These are phyloP conservation scores for Anaeramoeba flamelloides DNA, from an alignment of 78 protist species.

Conservation along the genomic window DNA sequence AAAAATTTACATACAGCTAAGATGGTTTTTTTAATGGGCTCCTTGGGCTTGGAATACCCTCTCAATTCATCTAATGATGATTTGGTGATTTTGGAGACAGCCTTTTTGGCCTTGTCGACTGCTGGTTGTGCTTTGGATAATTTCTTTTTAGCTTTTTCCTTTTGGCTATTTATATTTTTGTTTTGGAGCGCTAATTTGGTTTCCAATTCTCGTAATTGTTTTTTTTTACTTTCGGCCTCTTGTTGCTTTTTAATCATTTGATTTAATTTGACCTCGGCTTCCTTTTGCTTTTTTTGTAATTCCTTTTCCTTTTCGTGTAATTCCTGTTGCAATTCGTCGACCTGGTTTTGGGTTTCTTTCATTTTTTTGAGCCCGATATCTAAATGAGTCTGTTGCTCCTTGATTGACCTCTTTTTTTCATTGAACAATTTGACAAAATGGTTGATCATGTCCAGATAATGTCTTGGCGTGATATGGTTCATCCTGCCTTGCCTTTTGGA, in stretches of 20 bases:
- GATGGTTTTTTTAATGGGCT: not conserved
- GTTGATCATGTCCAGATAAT: constrained; percentile 67
- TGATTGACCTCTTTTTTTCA: constrained; percentile 58
- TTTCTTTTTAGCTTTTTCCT: not conserved
- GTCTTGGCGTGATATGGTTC: constrained; percentile 81
- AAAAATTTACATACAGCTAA: not conserved
- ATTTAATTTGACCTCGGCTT: not conserved
- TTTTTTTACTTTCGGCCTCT: not conserved
- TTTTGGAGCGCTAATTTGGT: not conserved
- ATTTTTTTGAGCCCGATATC: constrained; percentile 69
- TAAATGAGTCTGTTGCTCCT: constrained; percentile 73
- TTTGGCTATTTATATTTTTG: too few species aligned
- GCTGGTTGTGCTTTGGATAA: not conserved
- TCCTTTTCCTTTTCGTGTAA: not conserved
- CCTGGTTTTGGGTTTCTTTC: constrained; percentile 47
- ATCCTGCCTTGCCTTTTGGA: constrained; percentile 33
- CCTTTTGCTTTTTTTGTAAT: not conserved
- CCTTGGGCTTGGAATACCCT: not conserved
- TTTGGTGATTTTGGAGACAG: not conserved
- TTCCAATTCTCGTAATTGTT: not conserved
- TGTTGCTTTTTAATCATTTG: not conserved
- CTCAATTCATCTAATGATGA: not conserved
- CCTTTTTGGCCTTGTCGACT: constrained; percentile 5
- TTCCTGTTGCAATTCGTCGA: constrained; percentile 41
- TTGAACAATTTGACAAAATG: constrained; percentile 51